phyloP scores from a whole-genome alignment of 345 rosid species.

The Eucalyptus fibrosa region DNA sequence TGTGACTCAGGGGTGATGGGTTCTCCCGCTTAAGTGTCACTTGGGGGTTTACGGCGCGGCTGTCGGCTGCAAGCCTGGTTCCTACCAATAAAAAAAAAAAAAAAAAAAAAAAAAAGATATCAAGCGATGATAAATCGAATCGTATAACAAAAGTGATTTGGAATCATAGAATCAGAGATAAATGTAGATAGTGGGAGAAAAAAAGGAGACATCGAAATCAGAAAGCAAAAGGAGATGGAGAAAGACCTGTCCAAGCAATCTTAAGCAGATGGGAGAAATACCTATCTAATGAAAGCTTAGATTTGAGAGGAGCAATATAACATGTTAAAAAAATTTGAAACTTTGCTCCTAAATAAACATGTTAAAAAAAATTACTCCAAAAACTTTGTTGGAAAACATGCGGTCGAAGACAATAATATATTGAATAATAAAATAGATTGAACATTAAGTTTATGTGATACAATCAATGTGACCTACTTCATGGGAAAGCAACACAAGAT shows the following conservation, averaged over 20 bases:
- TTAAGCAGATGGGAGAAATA: neutral
- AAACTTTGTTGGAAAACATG: neutral
- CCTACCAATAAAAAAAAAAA: no score
- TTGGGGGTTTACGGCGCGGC: no score
- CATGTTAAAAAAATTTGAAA: neutral
- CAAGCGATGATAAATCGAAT: neutral
- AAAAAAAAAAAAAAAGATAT: no score
- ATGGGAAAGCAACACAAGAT: neutral
- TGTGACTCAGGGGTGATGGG: no score
- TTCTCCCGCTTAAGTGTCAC: no score
- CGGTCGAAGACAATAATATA: neutral
- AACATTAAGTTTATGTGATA: neutral
- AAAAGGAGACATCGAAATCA: neutral
- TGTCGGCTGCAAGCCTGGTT: no score
- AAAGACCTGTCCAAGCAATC: neutral
- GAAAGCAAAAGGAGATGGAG: neutral
- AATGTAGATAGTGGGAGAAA: neutral
- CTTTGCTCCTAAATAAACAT: neutral
- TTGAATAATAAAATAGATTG: neutral
- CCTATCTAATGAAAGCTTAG: neutral
- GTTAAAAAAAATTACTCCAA: neutral
- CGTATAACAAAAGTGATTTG: neutral
- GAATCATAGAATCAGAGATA: neutral
- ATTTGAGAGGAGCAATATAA: neutral
- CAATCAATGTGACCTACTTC: neutral